phyloP scores from a whole-genome alignment of 2,329 filamentous ascomycete genomes.

The Sphaerulina vaccinii region DNA sequence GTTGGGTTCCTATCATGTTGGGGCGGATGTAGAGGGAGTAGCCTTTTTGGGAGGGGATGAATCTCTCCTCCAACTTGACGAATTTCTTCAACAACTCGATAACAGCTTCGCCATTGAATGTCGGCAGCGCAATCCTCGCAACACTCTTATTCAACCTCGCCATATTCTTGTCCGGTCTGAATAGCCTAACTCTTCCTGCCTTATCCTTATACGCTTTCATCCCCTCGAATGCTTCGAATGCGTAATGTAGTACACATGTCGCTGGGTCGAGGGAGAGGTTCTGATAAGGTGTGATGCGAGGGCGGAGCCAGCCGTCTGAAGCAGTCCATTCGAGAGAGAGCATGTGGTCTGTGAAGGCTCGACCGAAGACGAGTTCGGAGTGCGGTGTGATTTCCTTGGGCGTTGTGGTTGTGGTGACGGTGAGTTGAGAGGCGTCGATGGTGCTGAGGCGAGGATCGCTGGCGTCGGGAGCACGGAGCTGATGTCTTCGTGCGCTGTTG shows the following conservation, averaged over 20 bases:
- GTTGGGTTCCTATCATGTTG: constrained; percentile 95
- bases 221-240: constrained; percentile 96
- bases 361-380: constrained; percentile 84
- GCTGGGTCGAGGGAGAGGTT: constrained; percentile 95
- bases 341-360: constrained; percentile 97
- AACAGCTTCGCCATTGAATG: constrained; percentile 70
- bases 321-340: constrained; percentile 91
- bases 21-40: constrained; percentile 96
- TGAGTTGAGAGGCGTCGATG: constrained; percentile 75
- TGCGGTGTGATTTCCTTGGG: constrained; percentile 74
- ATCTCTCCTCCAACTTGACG: constrained; percentile 76
- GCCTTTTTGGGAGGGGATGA: constrained; percentile 78
- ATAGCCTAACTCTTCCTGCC: constrained; percentile 74
- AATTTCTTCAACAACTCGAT: constrained; percentile 80
- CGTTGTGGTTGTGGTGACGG: constrained; percentile 68
- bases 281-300: constrained; percentile 88
- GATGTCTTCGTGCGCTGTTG: constrained; percentile 28
- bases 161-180: constrained; percentile 97
- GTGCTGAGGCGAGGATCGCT: constrained; percentile 57
- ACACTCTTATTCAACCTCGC: constrained; percentile 86
- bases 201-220: constrained; percentile 99
- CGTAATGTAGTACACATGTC: constrained; percentile 97
- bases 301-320: constrained; percentile 75
- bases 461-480: constrained; percentile 49
- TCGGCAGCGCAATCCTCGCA: constrained; percentile 87